phyloP scores from a whole-genome alignment of 1,139 yeast species.

The Schizosaccharomyces versatilis region DNA sequence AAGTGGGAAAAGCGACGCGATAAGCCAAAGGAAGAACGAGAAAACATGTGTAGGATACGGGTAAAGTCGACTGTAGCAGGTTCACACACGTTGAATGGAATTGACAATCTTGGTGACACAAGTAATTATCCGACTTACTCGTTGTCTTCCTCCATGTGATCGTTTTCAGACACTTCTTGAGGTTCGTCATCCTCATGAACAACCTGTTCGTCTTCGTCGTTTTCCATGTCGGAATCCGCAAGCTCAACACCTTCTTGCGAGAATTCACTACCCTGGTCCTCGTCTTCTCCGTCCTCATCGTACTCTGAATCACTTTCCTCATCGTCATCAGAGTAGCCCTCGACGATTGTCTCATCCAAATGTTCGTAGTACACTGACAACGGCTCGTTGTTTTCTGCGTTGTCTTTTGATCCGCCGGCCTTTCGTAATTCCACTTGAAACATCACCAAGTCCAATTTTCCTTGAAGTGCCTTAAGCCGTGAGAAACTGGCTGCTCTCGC shows the following conservation, averaged over 20 bases:
- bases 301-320: conserved; percentile 11
- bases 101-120: no score
- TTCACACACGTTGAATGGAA: no score
- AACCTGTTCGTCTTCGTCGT: background rate
- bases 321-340: background rate
- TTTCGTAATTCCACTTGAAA: conserved; percentile 49
- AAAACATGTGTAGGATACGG: no score
- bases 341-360: conserved; percentile 6
- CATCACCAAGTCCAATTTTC: conserved; percentile 48
- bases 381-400: conserved; percentile 21
- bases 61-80: no score
- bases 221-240: conserved; percentile 13
- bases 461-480: conserved; percentile 59
- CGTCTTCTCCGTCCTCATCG: conserved; percentile 15
- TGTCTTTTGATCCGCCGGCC: conserved; percentile 25
- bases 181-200: background rate
- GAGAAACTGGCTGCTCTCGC: conserved; percentile 60
- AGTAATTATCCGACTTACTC: no score
- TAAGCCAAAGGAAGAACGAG: no score
- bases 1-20: no score
- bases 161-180: background rate
- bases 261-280: conserved; percentile 23
- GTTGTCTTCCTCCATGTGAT: no score
- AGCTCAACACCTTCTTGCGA: conserved; percentile 19
- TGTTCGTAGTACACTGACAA: conserved; percentile 11